phyloP scores from a whole-genome alignment of 2,329 filamentous ascomycete species.

The Talaromyces funiculosus region DNA sequence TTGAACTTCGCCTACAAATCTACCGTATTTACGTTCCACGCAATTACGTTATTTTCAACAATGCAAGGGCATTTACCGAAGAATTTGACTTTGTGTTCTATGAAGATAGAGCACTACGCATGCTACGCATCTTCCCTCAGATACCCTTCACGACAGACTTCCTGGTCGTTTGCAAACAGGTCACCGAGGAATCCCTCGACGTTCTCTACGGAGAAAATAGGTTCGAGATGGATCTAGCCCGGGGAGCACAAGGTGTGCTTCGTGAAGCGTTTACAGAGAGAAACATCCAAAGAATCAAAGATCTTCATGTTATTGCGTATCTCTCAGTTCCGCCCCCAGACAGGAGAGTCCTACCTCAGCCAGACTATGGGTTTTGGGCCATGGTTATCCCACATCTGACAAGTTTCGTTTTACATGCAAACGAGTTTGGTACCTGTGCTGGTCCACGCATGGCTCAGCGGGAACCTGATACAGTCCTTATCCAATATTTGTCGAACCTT shows the following conservation, averaged over 20 bases:
- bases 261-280: too few species aligned
- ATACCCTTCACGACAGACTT: too few species aligned
- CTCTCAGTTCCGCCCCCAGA: too few species aligned
- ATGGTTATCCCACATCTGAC: not conserved
- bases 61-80: not conserved
- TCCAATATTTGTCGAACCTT: not conserved
- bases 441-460: not conserved
- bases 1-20: not conserved
- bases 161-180: too few species aligned
- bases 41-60: not conserved
- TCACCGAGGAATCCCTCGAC: not conserved
- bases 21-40: not conserved
- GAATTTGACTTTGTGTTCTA: not conserved
- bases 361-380: too few species aligned
- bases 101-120: not conserved
- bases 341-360: too few species aligned
- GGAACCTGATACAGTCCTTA: too few species aligned
- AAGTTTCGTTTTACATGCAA: not conserved
- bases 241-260: too few species aligned
- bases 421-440: not conserved
- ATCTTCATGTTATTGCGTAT: too few species aligned
- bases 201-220: not conserved
- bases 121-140: too few species aligned
- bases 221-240: too few species aligned
- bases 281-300: too few species aligned